Percentiles rank a stretch among this genome's conserved stretches.
These are phyloP conservation scores for Aspergillus baeticus DNA, from an alignment of 495 filamentous ascomycete species.

Conservation along the genomic window DNA sequence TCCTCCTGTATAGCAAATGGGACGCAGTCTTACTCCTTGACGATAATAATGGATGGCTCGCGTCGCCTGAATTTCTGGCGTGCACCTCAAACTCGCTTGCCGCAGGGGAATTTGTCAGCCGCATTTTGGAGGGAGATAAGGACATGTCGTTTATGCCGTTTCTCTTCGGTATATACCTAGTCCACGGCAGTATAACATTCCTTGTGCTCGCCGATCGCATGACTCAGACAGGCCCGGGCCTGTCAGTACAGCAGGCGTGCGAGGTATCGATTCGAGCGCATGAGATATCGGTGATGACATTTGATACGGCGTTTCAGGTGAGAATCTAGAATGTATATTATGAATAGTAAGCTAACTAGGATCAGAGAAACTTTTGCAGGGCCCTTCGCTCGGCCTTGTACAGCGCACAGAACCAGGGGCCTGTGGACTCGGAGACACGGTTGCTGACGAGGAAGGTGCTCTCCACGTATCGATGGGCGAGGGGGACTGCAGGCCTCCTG, in stretches of 20 bases:
- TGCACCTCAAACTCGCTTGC: slow-evolving; percentile 49
- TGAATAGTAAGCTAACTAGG: not conserved
- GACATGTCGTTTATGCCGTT: slow-evolving; percentile 62
- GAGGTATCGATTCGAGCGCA: slow-evolving; percentile 59
- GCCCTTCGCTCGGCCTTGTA: not conserved
- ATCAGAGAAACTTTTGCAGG: slow-evolving; percentile 4
- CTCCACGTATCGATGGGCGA: not conserved
- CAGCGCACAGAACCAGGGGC: not conserved
- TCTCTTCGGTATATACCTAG: slow-evolving; percentile 59
- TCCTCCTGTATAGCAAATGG: slow-evolving; percentile 58
- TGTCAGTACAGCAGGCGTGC: slow-evolving; percentile 53
- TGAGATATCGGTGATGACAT: slow-evolving; percentile 58
- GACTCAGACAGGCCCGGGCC: slow-evolving; percentile 50
- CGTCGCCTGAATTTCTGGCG: slow-evolving; percentile 50
- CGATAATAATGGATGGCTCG: slow-evolving; percentile 51
- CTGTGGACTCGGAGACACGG: not conserved
- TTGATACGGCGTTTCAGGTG: slow-evolving; percentile 62
- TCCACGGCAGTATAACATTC: slow-evolving; percentile 58
- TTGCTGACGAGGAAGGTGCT: not conserved
- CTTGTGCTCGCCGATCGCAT: slow-evolving; percentile 56
- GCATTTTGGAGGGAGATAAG: slow-evolving; percentile 55
- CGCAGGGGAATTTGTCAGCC: slow-evolving; percentile 29
- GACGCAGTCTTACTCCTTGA: slow-evolving; percentile 58
- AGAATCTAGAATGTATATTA: slow-evolving; percentile 3
- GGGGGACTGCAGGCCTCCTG: not conserved